Percentiles rank a stretch among this genome's conserved stretches.
These are phyloP conservation scores for Hypholoma sublateritium DNA, from an alignment of 768 basidiomycete genomes.

Conservation along the genomic window DNA sequence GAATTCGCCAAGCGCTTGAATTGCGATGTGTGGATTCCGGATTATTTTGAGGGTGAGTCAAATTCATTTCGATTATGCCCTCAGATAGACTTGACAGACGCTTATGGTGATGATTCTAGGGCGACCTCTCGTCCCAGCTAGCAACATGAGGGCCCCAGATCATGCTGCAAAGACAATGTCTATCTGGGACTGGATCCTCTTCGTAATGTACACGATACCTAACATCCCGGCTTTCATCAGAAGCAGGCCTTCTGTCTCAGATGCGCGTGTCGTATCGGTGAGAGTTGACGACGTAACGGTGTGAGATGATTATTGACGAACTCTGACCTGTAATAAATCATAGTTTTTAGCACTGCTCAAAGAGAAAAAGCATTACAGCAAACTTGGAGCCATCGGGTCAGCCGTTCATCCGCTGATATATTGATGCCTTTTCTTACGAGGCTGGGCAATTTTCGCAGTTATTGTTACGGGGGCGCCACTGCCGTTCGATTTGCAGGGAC, in stretches of 20 bases:
- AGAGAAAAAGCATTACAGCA: conserved; percentile 37
- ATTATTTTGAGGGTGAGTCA: conserved; percentile 55
- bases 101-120: conserved; percentile 17
- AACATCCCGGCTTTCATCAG: conserved; percentile 29
- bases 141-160: conserved; percentile 28
- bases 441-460: conserved; percentile 23
- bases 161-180: conserved; percentile 33
- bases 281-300: no score
- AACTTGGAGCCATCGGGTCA: conserved; percentile 41
- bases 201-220: conserved; percentile 27
- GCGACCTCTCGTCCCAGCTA: conserved; percentile 26
- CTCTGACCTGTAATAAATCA: no score
- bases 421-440: background rate
- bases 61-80: no score
- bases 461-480: conserved; percentile 39
- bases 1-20: conserved; percentile 38
- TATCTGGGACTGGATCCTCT: conserved; percentile 27
- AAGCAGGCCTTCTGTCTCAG: conserved; percentile 32
- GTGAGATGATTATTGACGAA: no score
- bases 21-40: conserved; percentile 60
- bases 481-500: conserved; percentile 34
- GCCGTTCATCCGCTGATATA: background rate
- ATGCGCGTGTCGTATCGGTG: conserved; percentile 24
- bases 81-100: background rate
- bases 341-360: conserved; percentile 36